These are phyloP conservation scores for Veloporphyrellus conicus DNA, from an alignment of 1,284 basidiomycete genomes.

Conservation along the genomic window DNA sequence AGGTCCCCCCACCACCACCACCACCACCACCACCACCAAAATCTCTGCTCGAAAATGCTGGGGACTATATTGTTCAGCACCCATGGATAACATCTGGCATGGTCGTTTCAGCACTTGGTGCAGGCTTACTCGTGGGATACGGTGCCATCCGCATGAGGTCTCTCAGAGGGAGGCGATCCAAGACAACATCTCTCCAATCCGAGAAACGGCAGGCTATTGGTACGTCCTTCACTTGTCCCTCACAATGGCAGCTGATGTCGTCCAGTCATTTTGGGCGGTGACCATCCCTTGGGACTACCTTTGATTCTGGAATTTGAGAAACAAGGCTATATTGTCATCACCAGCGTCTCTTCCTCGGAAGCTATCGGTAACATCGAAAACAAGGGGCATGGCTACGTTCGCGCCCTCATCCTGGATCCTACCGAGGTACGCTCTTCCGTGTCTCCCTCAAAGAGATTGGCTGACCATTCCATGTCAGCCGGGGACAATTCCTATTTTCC, in stretches of 20 bases:
- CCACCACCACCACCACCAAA: slow-evolving; percentile 55
- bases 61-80: slow-evolving; percentile 51
- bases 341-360: slow-evolving; percentile 65
- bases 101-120: slow-evolving; percentile 52
- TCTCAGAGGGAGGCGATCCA: slow-evolving; percentile 35
- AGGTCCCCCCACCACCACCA: slow-evolving; percentile 60
- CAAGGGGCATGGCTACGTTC: slow-evolving; percentile 66
- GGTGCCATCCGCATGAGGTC: slow-evolving; percentile 28
- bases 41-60: slow-evolving; percentile 44
- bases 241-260: slow-evolving; percentile 5
- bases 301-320: slow-evolving; percentile 68
- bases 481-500: slow-evolving; percentile 64
- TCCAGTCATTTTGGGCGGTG: slow-evolving; percentile 75
- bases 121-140: slow-evolving; percentile 59
- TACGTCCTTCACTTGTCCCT: slow-evolving; percentile 35
- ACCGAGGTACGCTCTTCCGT: slow-evolving; percentile 46
- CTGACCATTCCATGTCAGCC: slow-evolving; percentile 42
- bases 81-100: slow-evolving; percentile 56
- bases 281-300: slow-evolving; percentile 63
- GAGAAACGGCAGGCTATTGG: slow-evolving; percentile 69
- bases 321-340: slow-evolving; percentile 75
- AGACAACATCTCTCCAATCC: slow-evolving; percentile 29
- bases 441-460: neutral
- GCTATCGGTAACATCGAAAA: slow-evolving; percentile 60
- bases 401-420: slow-evolving; percentile 74